Conservation (phyloP, 2,329 filamentous ascomycete species). For the Claviceps monticola region DNA sequence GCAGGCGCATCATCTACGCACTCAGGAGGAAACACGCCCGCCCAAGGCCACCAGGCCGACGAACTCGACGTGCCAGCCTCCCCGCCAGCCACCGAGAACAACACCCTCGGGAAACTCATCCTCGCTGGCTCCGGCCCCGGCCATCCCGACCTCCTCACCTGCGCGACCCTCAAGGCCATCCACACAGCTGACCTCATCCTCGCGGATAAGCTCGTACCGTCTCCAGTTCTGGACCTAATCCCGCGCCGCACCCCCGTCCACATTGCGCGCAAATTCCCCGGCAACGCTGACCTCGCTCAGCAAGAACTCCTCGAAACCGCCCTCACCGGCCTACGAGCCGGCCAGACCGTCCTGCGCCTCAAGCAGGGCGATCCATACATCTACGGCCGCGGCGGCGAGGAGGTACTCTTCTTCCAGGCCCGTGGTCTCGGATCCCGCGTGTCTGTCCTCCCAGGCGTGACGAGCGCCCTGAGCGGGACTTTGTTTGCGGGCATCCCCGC, state of each 20-base stretch:
- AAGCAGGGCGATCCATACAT: conserved; percentile 97
- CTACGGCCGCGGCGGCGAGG: conserved; percentile 88
- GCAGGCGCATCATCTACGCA: conserved; percentile 28
- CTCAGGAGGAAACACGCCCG: too few species aligned
- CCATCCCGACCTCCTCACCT: conserved; percentile 81
- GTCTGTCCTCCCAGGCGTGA: conserved; percentile 76
- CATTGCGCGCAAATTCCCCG: conserved; percentile 94
- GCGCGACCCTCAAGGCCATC: conserved; percentile 65
- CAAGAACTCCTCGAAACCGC: conserved; percentile 75
- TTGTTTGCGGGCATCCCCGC: conserved; percentile 78
- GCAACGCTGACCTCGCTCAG: conserved; percentile 88
- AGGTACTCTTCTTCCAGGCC: conserved; percentile 68
- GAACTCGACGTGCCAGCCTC: too few species aligned
- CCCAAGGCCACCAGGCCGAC: too few species aligned
- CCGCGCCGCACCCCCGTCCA: conserved; percentile 78
- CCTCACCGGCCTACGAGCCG: conserved; percentile 47
- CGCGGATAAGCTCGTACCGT: conserved; percentile 74
- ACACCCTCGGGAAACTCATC: conserved; percentile 52
- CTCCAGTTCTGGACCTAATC: conserved; percentile 75
- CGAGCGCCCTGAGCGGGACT: conserved; percentile 73
- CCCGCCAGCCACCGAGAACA: conserved; percentile 14
- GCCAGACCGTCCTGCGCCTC: conserved; percentile 71
- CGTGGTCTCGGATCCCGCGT: conserved; percentile 52
- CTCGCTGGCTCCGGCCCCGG: conserved; percentile 88
- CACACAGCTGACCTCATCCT: conserved; percentile 63